Base-by-base conservation (phyloP, 2,329 filamentous ascomycete species). In the Coniosporium tulheliwenetii region DNA sequence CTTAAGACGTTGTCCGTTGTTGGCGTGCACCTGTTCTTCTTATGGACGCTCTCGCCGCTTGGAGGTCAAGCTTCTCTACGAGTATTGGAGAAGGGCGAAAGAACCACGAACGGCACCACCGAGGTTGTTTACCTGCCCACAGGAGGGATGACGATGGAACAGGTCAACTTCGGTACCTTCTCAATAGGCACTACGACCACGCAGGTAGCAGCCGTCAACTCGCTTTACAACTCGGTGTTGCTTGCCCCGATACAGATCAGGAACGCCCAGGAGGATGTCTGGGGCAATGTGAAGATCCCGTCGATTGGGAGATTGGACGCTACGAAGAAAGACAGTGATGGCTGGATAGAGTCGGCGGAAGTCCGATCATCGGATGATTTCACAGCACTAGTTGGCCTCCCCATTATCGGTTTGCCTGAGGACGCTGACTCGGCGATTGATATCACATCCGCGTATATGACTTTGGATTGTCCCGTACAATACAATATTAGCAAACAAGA, bases 61-160 rank as follows among this genome's bases (percentile, higher is more conserved):
- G 58, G 58, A 1, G 58, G 58, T 33, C 57, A 62, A 42, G 57
- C 55, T 8, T 57, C 56, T 2, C 47, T 62, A 2, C 52, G 57
- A 8, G 15, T 60, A 1, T 45, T 61, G 44, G 19, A 37, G 5
- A 50, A 46, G 29, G 40, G 44, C 12, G 10, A 43, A 4, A 13
- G 31, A 8, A 19, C 30, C 2, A 43, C 31, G 4, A 39, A 35
- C 5, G 39, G 37, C 1, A 29, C 40, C 2, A 38, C 36, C 1
- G 49, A 47, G 12, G 36, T 58, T 2, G 46, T 52, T 2, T 61
- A 61, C 40, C 13, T 57, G 2, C 37, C 38, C 14, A 46, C 44
- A 3, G 19, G 19, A 26, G 19, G 19, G 4, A 39, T 32, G 29
- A 33, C 9, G 8, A 40, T 43, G 36, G 13, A 10, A 19, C 12